Evolutionary conservation across 2,329 filamentous ascomycete species (phyloP).

Genomic region (Colletotrichum horii): DNA sequence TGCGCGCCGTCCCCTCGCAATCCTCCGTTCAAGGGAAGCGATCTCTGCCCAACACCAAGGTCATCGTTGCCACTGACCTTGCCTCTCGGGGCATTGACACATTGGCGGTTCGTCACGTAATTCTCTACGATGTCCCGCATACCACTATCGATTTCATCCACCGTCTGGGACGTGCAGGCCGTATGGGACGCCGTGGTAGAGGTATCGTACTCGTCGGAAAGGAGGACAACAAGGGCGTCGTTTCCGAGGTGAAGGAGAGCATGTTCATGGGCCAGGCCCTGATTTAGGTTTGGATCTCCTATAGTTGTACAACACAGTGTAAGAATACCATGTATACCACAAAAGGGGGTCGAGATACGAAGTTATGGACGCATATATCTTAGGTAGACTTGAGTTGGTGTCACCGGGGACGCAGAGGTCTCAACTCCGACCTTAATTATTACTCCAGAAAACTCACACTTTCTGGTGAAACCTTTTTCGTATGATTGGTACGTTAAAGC

Average conservation of each 20-base stretch:
- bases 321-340: background rate
- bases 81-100: constrained; percentile 95
- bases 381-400: background rate
- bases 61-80: constrained; percentile 92
- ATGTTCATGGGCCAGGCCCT: constrained; percentile 84
- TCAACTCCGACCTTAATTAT: background rate
- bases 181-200: constrained; percentile 89
- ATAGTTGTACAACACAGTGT: constrained; percentile 14
- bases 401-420: background rate
- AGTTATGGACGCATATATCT: background rate
- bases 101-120: constrained; percentile 85
- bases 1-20: constrained; percentile 33
- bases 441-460: background rate
- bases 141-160: constrained; percentile 99
- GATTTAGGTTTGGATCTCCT: constrained; percentile 52
- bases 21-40: constrained; percentile 43
- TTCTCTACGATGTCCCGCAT: constrained; percentile 97
- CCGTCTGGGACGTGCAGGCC: constrained; percentile 85
- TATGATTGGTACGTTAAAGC: background rate
- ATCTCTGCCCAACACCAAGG: constrained; percentile 78
- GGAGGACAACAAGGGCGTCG: constrained; percentile 86
- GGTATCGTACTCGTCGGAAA: constrained; percentile 91
- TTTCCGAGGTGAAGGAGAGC: constrained; percentile 88
- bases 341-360: background rate
- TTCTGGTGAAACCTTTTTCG: background rate